These are phyloP conservation scores for Sugiyamaella smithiae DNA, from an alignment of 805 yeast species.

Conservation along the genomic window DNA sequence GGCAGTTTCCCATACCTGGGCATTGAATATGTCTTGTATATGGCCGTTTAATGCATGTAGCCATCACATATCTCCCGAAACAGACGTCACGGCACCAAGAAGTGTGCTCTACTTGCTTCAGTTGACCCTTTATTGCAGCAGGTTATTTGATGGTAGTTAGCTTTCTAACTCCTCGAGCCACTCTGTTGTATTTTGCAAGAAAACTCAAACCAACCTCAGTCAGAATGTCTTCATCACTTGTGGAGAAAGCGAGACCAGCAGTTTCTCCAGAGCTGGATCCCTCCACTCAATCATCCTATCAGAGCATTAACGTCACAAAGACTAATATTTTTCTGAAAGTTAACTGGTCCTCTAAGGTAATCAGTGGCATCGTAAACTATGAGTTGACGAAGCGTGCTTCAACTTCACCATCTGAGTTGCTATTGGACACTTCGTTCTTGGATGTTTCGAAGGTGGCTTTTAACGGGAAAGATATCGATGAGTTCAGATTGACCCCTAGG, in stretches of 20 bases:
- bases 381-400: constrained; percentile 34
- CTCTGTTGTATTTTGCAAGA: too few relatives aligned
- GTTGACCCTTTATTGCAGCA: too few relatives aligned
- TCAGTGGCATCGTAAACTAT: constrained; percentile 56
- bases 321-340: constrained; percentile 55
- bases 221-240: constrained; percentile 16
- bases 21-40: neutral
- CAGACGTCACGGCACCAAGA: neutral
- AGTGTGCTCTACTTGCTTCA: too few relatives aligned
- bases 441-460: constrained; percentile 45
- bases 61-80: neutral
- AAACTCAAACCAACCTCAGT: too few relatives aligned
- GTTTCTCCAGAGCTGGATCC: constrained; percentile 49
- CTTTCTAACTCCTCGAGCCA: neutral
- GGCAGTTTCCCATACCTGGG: neutral
- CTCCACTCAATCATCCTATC: constrained; percentile 75
- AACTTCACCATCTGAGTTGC: constrained; percentile 37
- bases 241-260: constrained; percentile 14
- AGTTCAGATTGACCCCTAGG: constrained; percentile 34
- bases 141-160: neutral
- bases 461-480: constrained; percentile 36
- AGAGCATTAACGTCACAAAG: constrained; percentile 46
- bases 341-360: constrained; percentile 49
- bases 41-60: neutral
- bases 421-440: constrained; percentile 68